Percentiles rank a stretch among this genome's conserved stretches.
Conservation (phyloP, 2,329 filamentous ascomycete genomes). For the Stagonosporopsis tanaceti region DNA sequence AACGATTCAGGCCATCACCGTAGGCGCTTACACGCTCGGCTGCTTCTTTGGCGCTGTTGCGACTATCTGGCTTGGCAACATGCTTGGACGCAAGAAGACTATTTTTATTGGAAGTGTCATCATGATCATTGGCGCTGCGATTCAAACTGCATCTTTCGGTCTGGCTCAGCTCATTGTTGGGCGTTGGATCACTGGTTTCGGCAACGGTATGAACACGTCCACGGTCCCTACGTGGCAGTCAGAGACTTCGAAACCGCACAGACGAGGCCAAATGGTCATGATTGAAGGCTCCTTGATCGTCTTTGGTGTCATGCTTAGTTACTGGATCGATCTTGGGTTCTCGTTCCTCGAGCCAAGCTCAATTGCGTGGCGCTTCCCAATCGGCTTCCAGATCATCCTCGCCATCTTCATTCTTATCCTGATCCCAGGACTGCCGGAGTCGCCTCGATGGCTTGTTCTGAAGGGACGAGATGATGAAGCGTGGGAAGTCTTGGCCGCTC, state of each 20-base stretch:
- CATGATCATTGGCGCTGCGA: constrained; percentile 66
- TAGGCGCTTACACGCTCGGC: constrained; percentile 50
- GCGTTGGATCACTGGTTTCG: constrained; percentile 60
- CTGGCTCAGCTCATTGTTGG: constrained; percentile 57
- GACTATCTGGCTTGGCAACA: constrained; percentile 62
- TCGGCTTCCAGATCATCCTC: constrained; percentile 65
- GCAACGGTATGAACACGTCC: constrained; percentile 48
- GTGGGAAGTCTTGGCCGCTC: constrained; percentile 45
- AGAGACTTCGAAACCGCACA: constrained; percentile 56
- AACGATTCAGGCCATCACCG: constrained; percentile 54
- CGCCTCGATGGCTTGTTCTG: constrained; percentile 61
- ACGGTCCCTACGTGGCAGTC: constrained; percentile 58
- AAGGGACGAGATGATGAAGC: constrained; percentile 59
- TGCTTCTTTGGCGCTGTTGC: constrained; percentile 56
- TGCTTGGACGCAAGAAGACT: constrained; percentile 63
- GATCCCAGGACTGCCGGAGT: constrained; percentile 53
- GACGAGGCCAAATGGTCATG: constrained; percentile 57
- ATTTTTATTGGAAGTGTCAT: constrained; percentile 68
- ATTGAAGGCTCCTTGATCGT: constrained; percentile 57
- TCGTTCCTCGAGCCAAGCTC: constrained; percentile 58
- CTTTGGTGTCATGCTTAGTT: constrained; percentile 54
- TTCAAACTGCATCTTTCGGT: constrained; percentile 63
- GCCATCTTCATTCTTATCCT: constrained; percentile 63
- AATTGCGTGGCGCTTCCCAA: constrained; percentile 59
- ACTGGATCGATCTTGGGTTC: constrained; percentile 55